These are phyloP conservation scores for Rhizopus arrhizus DNA, from an alignment of 371 early-diverging fungal genomes.

Conservation along the genomic window DNA sequence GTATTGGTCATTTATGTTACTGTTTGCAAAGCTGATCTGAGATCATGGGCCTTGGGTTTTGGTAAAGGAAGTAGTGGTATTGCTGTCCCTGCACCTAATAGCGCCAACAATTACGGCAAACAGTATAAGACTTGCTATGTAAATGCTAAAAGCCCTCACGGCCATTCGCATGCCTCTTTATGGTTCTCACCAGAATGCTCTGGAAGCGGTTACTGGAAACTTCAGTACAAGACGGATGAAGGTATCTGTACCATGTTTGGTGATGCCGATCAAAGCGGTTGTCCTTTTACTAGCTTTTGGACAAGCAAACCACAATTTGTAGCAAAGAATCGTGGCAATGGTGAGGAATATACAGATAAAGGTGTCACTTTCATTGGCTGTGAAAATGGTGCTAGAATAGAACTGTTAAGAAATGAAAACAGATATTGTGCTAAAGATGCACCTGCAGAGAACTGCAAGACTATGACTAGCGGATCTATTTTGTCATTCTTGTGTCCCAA, in stretches of 20 bases:
- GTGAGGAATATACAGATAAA: slow-evolving; percentile 4
- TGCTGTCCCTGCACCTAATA: not conserved
- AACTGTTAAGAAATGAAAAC: slow-evolving; percentile 4
- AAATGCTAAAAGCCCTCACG: not conserved
- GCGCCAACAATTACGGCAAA: not conserved
- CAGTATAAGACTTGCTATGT: not conserved
- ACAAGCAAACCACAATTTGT: not conserved
- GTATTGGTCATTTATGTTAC: too few species aligned
- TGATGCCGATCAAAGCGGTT: not conserved
- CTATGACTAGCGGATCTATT: not conserved
- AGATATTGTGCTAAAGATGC: slow-evolving; percentile 2
- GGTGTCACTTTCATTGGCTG: slow-evolving; percentile 5
- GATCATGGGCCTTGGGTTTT: slow-evolving; percentile 3
- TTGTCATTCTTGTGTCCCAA: slow-evolving; percentile 4
- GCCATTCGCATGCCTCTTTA: not conserved
- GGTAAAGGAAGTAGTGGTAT: not conserved
- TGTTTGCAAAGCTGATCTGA: not conserved
- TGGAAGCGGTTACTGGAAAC: slow-evolving; percentile 1
- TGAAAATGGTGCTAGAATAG: not conserved
- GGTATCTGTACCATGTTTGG: slow-evolving; percentile 5
- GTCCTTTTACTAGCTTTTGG: slow-evolving; percentile 4
- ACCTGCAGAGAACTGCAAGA: not conserved
- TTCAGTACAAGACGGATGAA: not conserved
- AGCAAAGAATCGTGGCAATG: not conserved
- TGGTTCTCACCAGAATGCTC: slow-evolving; percentile 8